phyloP scores from a whole-genome alignment of 257 asterid species.

The Penstemon newberryi region DNA sequence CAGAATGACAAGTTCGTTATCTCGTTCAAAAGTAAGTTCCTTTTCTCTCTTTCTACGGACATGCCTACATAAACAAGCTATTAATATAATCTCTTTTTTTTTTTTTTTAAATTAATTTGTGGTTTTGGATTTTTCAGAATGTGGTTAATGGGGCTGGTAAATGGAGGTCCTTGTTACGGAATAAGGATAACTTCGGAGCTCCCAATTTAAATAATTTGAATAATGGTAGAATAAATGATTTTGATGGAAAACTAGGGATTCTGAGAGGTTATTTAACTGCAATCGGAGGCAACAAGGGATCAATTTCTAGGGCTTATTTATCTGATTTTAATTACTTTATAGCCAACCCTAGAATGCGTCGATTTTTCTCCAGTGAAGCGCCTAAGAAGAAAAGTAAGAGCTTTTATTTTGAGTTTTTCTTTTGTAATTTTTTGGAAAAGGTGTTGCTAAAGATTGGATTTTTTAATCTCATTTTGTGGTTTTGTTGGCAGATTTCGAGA shows the following conservation, averaged over 20 bases:
- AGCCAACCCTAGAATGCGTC: constrained; percentile 42
- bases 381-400: constrained; percentile 77
- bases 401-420: background rate
- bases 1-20: constrained; percentile 48
- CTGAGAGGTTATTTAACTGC: constrained; percentile 65
- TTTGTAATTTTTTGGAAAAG: background rate
- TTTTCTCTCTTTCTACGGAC: background rate
- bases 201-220: constrained; percentile 29
- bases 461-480: background rate
- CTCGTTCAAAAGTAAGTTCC: constrained; percentile 54
- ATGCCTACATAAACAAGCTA: background rate
- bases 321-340: constrained; percentile 43
- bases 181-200: constrained; percentile 36
- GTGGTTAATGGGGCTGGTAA: constrained; percentile 45
- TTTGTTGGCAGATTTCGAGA: constrained; percentile 55
- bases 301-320: constrained; percentile 33
- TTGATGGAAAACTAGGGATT: constrained; percentile 57
- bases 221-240: constrained; percentile 25
- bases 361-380: constrained; percentile 60
- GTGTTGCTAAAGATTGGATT: background rate
- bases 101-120: background rate
- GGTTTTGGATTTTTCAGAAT: constrained; percentile 47
- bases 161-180: constrained; percentile 39
- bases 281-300: constrained; percentile 39
- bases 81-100: constrained; percentile 12